Evolutionary conservation across 1,139 yeast species (phyloP).

Genomic region (Geotrichum cucujoidarum): DNA sequence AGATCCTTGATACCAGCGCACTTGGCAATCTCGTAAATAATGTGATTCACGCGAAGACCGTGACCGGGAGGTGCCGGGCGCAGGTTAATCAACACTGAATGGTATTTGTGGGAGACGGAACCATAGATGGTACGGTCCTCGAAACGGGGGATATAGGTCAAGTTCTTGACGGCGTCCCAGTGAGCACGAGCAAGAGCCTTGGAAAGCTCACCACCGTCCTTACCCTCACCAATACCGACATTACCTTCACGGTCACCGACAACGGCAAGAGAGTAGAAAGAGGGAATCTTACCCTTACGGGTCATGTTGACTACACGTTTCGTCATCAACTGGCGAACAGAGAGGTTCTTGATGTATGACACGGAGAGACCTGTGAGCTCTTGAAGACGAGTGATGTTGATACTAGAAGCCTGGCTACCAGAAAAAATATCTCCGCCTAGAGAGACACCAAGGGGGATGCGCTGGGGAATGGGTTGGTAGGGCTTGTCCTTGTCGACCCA

Average conservation of each 20-base stretch:
- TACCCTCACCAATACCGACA: slow-evolving; percentile 94
- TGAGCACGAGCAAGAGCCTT: slow-evolving; percentile 81
- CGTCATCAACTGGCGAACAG: slow-evolving; percentile 45
- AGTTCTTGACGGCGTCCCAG: slow-evolving; percentile 89
- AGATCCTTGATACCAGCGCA: slow-evolving; percentile 94
- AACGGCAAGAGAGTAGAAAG: slow-evolving; percentile 79
- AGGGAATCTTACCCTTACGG: slow-evolving; percentile 84
- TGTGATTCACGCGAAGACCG: slow-evolving; percentile 88
- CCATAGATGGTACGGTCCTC: slow-evolving; percentile 91
- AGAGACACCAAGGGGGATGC: slow-evolving; percentile 40
- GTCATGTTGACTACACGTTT: slow-evolving; percentile 91
- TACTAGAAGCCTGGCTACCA: slow-evolving; percentile 43
- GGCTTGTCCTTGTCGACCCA: slow-evolving; percentile 43
- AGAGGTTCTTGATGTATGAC: slow-evolving; percentile 57
- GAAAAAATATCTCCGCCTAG: slow-evolving; percentile 34
- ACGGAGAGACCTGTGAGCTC: slow-evolving; percentile 69
- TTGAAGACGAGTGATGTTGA: slow-evolving; percentile 35
- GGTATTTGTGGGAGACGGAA: slow-evolving; percentile 74
- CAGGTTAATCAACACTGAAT: slow-evolving; percentile 76
- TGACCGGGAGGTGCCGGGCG: slow-evolving; percentile 91
- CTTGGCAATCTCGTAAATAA: slow-evolving; percentile 86
- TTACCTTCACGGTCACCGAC: slow-evolving; percentile 93
- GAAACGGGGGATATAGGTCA: slow-evolving; percentile 75
- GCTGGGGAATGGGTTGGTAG: slow-evolving; percentile 42
- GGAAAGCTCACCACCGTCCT: slow-evolving; percentile 72